A percentile compares a stretch with the other conserved stretches of the same genome.
phyloP scores from a whole-genome alignment of 805 yeast species.

The Saturnispora kantuleensis region DNA sequence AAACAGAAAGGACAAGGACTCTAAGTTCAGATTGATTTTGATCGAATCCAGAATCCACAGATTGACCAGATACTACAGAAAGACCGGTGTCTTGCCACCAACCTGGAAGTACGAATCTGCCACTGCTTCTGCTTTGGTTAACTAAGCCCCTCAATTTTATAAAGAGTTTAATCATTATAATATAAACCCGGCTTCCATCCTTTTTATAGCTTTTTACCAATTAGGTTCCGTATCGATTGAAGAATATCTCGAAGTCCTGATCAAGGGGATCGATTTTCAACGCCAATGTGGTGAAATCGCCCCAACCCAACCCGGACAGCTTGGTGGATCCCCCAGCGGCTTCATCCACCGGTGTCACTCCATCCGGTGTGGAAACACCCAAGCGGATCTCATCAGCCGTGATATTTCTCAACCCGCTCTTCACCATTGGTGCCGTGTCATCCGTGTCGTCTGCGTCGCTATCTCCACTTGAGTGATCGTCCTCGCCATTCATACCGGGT shows the following conservation, averaged over 20 bases:
- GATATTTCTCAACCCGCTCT: slow-evolving; percentile 15
- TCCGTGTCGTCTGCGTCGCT: slow-evolving; percentile 16
- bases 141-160: slow-evolving; percentile 42
- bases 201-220: background rate
- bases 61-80: slow-evolving; percentile 99
- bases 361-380: slow-evolving; percentile 32
- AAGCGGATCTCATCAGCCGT: slow-evolving; percentile 24
- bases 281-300: slow-evolving; percentile 34
- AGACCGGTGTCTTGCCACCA: slow-evolving; percentile 98
- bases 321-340: slow-evolving; percentile 19
- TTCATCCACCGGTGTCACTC: slow-evolving; percentile 15
- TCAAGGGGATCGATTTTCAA: slow-evolving; percentile 26
- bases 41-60: slow-evolving; percentile 99
- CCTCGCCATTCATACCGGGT: slow-evolving; percentile 29
- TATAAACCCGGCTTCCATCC: background rate
- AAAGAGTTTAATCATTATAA: background rate
- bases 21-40: slow-evolving; percentile 99
- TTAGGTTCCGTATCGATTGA: slow-evolving; percentile 4
- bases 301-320: slow-evolving; percentile 25
- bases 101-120: slow-evolving; percentile 99
- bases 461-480: slow-evolving; percentile 27
- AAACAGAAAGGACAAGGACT: slow-evolving; percentile 99
- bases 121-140: slow-evolving; percentile 99
- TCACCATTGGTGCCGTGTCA: slow-evolving; percentile 14
- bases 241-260: slow-evolving; percentile 27